Evolutionary conservation across 2,329 filamentous ascomycete species (phyloP).

Genomic region (Aspergillus fischeri): DNA sequence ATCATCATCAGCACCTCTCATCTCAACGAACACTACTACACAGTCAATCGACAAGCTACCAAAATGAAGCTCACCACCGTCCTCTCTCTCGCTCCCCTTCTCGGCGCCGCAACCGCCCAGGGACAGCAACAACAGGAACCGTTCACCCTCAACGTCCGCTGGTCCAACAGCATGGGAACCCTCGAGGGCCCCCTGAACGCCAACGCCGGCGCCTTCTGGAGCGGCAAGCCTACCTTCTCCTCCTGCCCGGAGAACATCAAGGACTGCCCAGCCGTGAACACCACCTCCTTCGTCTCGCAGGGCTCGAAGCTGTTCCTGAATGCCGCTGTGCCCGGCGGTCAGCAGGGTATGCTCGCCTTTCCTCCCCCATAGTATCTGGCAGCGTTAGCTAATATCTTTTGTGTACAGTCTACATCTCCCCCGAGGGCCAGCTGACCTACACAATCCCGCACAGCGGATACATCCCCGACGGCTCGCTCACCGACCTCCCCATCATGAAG

Average conservation of each 20-base stretch:
- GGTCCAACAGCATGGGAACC: slow-evolving; percentile 4
- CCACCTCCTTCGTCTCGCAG: slow-evolving; percentile 1
- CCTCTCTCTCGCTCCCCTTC: neutral
- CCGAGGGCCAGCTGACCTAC: slow-evolving; percentile 2
- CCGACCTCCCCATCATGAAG: neutral
- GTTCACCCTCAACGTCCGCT: slow-evolving; percentile 7
- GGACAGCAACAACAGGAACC: neutral
- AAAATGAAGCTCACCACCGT: neutral
- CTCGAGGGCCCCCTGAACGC: neutral
- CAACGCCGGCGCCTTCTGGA: slow-evolving; percentile 4
- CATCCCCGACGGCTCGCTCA: slow-evolving; percentile 2
- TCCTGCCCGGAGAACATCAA: slow-evolving; percentile 3
- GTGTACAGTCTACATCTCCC: slow-evolving; percentile 3
- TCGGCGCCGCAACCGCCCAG: neutral
- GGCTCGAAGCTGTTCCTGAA: slow-evolving; percentile 3
- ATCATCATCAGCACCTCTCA: too few species aligned
- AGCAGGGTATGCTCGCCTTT: slow-evolving; percentile 1
- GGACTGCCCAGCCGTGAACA: neutral
- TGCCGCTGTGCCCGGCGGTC: slow-evolving; percentile 4
- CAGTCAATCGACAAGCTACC: neutral
- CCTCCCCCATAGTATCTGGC: too few species aligned
- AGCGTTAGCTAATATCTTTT: too few species aligned
- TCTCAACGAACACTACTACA: too few species aligned
- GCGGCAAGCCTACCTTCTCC: neutral
- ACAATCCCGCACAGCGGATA: slow-evolving; percentile 2